Evolutionary conservation across 116 monocot species (phyloP).

Genomic region (Phalaenopsis hybrid): DNA sequence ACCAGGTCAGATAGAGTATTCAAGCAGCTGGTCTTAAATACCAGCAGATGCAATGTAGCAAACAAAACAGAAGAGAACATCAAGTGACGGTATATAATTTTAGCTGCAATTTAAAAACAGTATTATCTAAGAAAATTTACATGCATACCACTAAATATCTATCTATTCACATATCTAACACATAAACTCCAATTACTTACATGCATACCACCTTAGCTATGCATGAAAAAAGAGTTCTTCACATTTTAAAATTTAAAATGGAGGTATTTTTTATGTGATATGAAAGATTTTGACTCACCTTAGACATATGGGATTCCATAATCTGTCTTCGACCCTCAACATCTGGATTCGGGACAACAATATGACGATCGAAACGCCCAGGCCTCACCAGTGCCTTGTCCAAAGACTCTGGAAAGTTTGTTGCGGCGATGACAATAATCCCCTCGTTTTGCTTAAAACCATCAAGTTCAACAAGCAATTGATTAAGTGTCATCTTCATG

Average conservation of each 20-base stretch:
- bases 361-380: conserved; percentile 84
- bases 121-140: too few species aligned
- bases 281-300: conserved; percentile 32
- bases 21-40: too few species aligned
- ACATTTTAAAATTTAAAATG: too few species aligned
- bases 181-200: too few species aligned
- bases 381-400: conserved; percentile 86
- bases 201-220: too few species aligned
- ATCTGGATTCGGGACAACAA: conserved; percentile 91
- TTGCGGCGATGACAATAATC: conserved; percentile 88
- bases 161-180: too few species aligned
- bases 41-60: too few species aligned
- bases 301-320: conserved; percentile 90
- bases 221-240: too few species aligned
- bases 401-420: conserved; percentile 84
- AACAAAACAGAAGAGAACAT: not conserved
- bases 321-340: conserved; percentile 86
- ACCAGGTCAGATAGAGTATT: too few species aligned
- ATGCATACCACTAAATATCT: not conserved
- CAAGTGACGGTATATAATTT: not conserved
- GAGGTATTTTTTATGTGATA: too few species aligned
- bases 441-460: conserved; percentile 95
- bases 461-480: conserved; percentile 82
- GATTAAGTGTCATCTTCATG: conserved; percentile 93
- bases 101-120: too few species aligned